phyloP scores from a whole-genome alignment of 352 stramenopile genomes.

The Phytophthora melonis region DNA sequence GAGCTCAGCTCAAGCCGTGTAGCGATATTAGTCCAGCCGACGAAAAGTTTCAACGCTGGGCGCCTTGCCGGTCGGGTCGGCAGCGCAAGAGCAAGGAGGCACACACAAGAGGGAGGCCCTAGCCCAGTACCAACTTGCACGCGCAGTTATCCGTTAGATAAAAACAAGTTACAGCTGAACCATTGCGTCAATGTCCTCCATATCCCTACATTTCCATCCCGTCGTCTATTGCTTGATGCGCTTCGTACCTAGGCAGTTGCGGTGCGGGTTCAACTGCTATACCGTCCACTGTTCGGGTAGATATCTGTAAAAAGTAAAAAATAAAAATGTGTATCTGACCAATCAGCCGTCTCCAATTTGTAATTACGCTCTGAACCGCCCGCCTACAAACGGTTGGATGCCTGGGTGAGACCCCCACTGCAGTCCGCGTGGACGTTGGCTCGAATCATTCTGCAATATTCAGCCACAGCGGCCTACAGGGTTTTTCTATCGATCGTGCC shows the following conservation, averaged over 20 bases:
- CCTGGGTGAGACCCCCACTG: background rate
- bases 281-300: slow-evolving; percentile 7
- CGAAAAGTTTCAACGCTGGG: slow-evolving; percentile 24
- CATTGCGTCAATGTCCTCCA: background rate
- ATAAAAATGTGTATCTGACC: background rate
- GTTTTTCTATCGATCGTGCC: slow-evolving; percentile 26
- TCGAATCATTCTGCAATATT: slow-evolving; percentile 42
- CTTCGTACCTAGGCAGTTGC: background rate
- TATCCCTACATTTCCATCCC: background rate
- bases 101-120: slow-evolving; percentile 4
- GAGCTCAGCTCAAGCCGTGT: slow-evolving; percentile 41
- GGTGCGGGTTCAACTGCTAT: slow-evolving; percentile 3
- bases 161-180: slow-evolving; percentile 33
- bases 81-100: slow-evolving; percentile 18
- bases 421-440: background rate
- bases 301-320: slow-evolving; percentile 4
- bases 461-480: background rate
- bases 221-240: background rate
- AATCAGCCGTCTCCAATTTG: background rate
- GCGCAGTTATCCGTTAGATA: slow-evolving; percentile 44
- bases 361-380: slow-evolving; percentile 7
- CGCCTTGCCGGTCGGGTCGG: slow-evolving; percentile 25
- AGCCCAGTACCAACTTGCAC: slow-evolving; percentile 9
- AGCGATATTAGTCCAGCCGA: slow-evolving; percentile 39
- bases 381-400: slow-evolving; percentile 32